Evolutionary conservation across 768 basidiomycete species (phyloP), one percentile per base, ranked within the genome.

Genomic region (Tricholoma terreum): DNA sequence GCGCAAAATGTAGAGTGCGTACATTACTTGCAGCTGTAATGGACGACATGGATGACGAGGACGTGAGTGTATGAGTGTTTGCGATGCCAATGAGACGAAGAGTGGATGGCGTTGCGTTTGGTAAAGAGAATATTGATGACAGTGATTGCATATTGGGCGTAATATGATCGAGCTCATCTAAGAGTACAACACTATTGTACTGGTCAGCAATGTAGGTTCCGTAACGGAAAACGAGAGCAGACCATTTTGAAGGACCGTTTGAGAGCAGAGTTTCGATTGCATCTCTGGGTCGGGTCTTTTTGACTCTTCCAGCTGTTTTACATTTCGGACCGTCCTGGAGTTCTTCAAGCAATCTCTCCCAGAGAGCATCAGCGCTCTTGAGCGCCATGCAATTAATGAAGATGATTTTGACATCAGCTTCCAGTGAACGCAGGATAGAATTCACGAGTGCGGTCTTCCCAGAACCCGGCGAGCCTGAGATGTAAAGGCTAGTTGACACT

Each of bases 381-480:
- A 93, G 73, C 1, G 87, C 84, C 87, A 93, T 90, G 69, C 92
- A 94, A 65, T 94, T 94, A 62, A 92, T 72, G 52, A 79, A 75
- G 42, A 86, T 68, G 11, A 86, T 73, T 60, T 76, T 79, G 43
- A 82, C 67, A n/a, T 76, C 74, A 7, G 74, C 63, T 22, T 75
- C 70, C 24, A 80, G 60, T 7, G 73, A 70, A 17, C 69, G 70
- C 19, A 94, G 69, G 27, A 92, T 73, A 4, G 85, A 76, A 63
- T 87, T 86, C 24, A 94, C 83, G 3, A 96, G 75, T 0, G 92
- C 93, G 1, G 92, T 95, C 75, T 96, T 95, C 17, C 93, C 93
- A 2, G 92, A 93, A 1, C 95, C 96, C 3, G 94, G 94, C 1
- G 92, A 84, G 8, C 96, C 96, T 8, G 94, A 95, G 52, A 98